Conservation (phyloP, 257 asterid genomes). For the Fraxinus excelsior region DNA sequence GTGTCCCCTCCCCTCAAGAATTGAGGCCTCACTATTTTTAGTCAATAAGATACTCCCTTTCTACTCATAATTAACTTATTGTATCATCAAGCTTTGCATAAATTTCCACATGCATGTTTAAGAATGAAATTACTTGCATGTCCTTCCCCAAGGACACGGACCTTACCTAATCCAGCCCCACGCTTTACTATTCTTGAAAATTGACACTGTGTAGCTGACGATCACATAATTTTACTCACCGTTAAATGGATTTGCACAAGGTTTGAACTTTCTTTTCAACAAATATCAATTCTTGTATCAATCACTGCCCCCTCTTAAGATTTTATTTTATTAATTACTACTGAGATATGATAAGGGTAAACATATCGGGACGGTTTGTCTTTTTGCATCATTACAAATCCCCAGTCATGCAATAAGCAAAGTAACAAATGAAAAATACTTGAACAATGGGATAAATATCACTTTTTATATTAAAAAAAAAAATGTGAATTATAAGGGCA, state of each 20-base stretch:
- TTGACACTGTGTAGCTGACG: conserved; percentile 17
- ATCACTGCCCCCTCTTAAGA: neutral
- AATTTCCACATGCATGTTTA: neutral
- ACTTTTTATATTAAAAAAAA: no score
- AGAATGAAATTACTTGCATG: neutral
- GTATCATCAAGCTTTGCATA: neutral
- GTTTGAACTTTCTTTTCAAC: neutral
- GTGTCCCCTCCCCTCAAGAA: neutral
- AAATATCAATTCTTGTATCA: no score
- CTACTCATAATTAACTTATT: no score
- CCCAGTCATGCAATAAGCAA: neutral
- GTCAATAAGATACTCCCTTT: neutral
- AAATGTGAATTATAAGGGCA: neutral
- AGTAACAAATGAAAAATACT: neutral
- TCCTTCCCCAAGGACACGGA: neutral
- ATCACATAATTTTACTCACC: neutral
- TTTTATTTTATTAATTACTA: conserved; percentile 18
- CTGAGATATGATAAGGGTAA: conserved; percentile 5
- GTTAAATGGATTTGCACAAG: neutral
- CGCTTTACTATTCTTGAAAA: conserved; percentile 1
- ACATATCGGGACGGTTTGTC: neutral
- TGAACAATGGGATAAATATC: neutral
- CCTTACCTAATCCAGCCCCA: conserved; percentile 26
- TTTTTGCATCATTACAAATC: neutral
- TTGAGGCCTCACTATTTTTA: neutral